Evolutionary conservation across 495 filamentous ascomycete genomes (phyloP).

Genomic region (Talaromyces thailandensis): DNA sequence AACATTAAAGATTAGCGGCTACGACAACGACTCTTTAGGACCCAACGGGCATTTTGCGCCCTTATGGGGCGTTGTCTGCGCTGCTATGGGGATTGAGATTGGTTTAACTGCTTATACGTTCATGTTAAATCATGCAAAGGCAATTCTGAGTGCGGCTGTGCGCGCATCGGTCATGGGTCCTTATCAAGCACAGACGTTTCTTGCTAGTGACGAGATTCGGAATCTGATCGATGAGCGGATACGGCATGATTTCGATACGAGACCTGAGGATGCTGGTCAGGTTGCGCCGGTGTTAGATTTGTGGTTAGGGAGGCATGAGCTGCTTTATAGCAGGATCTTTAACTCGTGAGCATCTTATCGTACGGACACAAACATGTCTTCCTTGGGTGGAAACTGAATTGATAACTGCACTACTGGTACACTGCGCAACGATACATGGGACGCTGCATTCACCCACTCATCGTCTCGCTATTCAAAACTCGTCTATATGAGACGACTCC

Average conservation of each 20-base stretch:
- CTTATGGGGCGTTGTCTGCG: constrained; percentile 66
- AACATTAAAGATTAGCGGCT: constrained; percentile 22
- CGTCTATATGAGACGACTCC: background rate
- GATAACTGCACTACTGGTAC: constrained; percentile 1
- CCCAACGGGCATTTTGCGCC: constrained; percentile 65
- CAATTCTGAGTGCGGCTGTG: constrained; percentile 81
- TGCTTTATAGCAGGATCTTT: constrained; percentile 94
- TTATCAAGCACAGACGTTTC: constrained; percentile 78
- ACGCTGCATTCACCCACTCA: background rate
- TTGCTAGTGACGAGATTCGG: constrained; percentile 60
- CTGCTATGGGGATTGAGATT: constrained; percentile 49
- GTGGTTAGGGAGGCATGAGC: constrained; percentile 90
- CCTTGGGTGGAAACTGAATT: background rate
- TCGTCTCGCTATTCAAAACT: background rate
- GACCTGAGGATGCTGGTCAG: constrained; percentile 79
- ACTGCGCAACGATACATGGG: background rate
- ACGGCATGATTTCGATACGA: constrained; percentile 44
- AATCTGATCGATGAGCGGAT: constrained; percentile 52
- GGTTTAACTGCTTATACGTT: constrained; percentile 76
- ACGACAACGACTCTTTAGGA: constrained; percentile 21
- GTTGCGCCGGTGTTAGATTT: constrained; percentile 80
- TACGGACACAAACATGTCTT: background rate
- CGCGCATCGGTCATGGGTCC: constrained; percentile 83
- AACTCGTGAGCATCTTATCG: constrained; percentile 47
- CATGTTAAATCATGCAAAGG: constrained; percentile 80